Evolutionary conservation across 495 filamentous ascomycete species (phyloP).

Genomic region (Aspergillus nanangensis): DNA sequence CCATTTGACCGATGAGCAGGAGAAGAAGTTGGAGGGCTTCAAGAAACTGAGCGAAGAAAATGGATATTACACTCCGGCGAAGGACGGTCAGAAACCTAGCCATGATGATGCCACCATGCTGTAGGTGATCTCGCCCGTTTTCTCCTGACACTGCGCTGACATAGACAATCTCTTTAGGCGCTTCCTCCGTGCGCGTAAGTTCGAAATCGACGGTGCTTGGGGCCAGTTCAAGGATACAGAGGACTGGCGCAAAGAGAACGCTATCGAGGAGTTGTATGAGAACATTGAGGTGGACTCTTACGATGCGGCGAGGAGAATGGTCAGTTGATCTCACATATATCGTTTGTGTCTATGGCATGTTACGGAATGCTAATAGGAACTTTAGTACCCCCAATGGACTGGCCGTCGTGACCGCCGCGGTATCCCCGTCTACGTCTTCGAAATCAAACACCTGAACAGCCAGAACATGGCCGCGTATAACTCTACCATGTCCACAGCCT

Average conservation of each 20-base stretch:
- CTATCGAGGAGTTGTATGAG: conserved; percentile 68
- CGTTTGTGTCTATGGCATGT: too few species aligned
- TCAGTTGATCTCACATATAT: conserved; percentile 42
- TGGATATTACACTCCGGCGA: conserved; percentile 56
- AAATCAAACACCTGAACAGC: conserved; percentile 73
- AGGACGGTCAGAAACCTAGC: conserved; percentile 43
- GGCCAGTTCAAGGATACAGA: conserved; percentile 85
- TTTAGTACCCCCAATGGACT: conserved; percentile 93
- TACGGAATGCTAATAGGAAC: neutral
- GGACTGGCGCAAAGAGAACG: conserved; percentile 76
- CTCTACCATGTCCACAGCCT: conserved; percentile 46
- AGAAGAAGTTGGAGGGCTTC: conserved; percentile 60
- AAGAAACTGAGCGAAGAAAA: conserved; percentile 60
- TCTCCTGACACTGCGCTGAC: neutral
- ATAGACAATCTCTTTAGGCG: conserved; percentile 46
- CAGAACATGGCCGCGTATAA: conserved; percentile 79
- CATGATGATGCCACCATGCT: conserved; percentile 81
- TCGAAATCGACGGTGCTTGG: conserved; percentile 68
- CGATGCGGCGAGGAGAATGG: conserved; percentile 70
- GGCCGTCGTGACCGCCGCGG: conserved; percentile 82
- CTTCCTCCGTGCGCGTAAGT: conserved; percentile 74
- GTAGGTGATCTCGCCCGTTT: conserved; percentile 41
- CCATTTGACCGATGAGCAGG: conserved; percentile 65
- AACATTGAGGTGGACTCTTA: conserved; percentile 80
- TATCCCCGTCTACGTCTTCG: conserved; percentile 85